phyloP scores from a whole-genome alignment of 345 rosid genomes.

The Leavenworthia alabamica region DNA sequence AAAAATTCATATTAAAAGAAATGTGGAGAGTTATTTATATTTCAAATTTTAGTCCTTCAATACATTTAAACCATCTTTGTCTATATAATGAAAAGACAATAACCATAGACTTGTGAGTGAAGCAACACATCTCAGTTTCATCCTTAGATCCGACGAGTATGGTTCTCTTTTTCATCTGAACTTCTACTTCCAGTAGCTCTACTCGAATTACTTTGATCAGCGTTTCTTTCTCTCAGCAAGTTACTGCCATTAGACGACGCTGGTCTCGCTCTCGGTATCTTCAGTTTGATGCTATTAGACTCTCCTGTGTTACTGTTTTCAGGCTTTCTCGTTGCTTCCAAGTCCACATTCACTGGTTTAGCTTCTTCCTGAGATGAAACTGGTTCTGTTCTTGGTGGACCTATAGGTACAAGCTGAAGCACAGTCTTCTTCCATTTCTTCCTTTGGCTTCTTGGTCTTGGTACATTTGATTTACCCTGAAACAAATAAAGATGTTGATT shows the following conservation, averaged over 20 bases:
- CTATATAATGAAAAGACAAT: no score
- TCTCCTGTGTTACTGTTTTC: conserved; percentile 28
- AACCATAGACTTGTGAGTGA: no score
- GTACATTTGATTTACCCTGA: conserved; percentile 65
- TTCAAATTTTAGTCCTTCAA: no score
- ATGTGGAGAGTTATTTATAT: no score
- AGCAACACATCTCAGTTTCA: no score
- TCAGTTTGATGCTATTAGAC: conserved; percentile 42
- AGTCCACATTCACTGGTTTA: not conserved
- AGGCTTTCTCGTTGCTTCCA: conserved; percentile 29
- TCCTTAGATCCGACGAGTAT: conserved; percentile 30
- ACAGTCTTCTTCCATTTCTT: conserved; percentile 70
- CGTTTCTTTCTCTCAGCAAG: conserved; percentile 73
- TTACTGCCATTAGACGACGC: conserved; percentile 47
- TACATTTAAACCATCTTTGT: no score
- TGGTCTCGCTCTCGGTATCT: no score
- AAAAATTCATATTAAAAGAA: no score
- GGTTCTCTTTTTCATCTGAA: conserved; percentile 77
- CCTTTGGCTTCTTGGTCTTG: conserved; percentile 60
- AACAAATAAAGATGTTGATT: no score
- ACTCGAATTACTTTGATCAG: conserved; percentile 44
- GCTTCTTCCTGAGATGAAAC: conserved; percentile 36
- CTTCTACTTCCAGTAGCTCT: conserved; percentile 38
- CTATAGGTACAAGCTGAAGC: conserved; percentile 69
- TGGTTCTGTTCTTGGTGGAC: conserved; percentile 33